Evolutionary conservation across 2,329 filamentous ascomycete species (phyloP), one percentile per base, ranked within the genome.

Genomic region (Colletotrichum sp.): DNA sequence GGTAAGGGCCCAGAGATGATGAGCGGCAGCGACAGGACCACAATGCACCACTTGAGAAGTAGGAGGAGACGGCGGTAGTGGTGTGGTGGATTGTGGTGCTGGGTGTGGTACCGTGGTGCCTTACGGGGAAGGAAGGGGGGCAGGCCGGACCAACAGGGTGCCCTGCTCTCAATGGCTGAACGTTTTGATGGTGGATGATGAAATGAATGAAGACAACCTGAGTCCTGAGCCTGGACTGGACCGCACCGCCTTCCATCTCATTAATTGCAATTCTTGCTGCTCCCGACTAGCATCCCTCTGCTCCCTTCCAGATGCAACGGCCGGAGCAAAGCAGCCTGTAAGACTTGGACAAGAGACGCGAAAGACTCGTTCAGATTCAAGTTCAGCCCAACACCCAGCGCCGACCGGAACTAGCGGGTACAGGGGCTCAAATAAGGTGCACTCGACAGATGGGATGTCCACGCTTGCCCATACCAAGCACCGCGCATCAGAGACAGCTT

Each of bases 341-440:
- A 44, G 39, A 44, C 39, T n/a, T 10, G 16, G 16, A 44, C 39
- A 44, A 62, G 57, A 21, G n/a, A 62, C 57, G n/a, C 28, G 12
- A 59, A 30, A 59, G 55, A 59, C 30, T 62, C 13, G 28, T 21
- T 34, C 57, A 62, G 57, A 26, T 60, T 44, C 39, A 44, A 12
- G 26, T 18, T 30, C 26, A 18, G 57, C 21, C 57, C 26, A 18
- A 60, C 57, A 34, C 26, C 16, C 26, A 62, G 13, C 28, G 30
- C 18, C 57, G 57, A 18, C 28, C 72, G 62, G 72, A 63, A 36
- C 72, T 75, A 75, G 30, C 69, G 63, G 39, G 39, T 67, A 66
- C 66, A 55, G 28, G 69, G 72, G 69, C 72, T 67, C 69, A 67
- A 69, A 73, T 76, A 76, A 73, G 73, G 70, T 76, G 64, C 70